Base-by-base conservation (phyloP, 2,329 filamentous ascomycete species). In the Xylaria multiplex region DNA sequence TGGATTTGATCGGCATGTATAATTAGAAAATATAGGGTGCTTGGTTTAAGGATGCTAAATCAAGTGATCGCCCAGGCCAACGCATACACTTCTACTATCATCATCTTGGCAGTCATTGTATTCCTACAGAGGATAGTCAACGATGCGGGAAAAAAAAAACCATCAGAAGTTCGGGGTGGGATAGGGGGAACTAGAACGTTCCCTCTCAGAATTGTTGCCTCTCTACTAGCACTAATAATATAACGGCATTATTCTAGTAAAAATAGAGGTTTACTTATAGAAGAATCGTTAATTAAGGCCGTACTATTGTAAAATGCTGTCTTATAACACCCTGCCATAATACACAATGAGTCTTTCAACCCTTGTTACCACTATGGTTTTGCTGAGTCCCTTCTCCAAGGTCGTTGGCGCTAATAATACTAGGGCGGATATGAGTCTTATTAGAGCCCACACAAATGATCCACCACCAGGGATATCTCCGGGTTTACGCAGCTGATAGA, bases 401-500 rank as follows among this genome's bases (percentile, higher is more conserved):
- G 46, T 49, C 48, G 48, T 50, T 50, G 48, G 48, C 48, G 24
- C 48, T n/a, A 50, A 14, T 3, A 8, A 50, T n/a, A 14, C 48
- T 46, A 46, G 43, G 43, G 19, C 7, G 46, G 3, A 13, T 49
- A 14, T 40, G 37, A 14, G 27, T 22, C 22, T n/a, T 49, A 49
- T 30, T 30, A 49, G 24, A 49, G 46, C 13, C 22, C 46, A 49
- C 24, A 49, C 24, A 27, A 6, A 16, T 16, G 46, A 14, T n/a
- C 24, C 46, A 49, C 24, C 22, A 27, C 46, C 24, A 46, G n/a
- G 43, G 43, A 46, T 46, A 46, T 11, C 43, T 40, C 11, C 37
- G 13, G 37, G 13, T 14, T 13, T 40, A 40, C 9, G 13, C 6
- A 11, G 9, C 30, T n/a, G n/a, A 14, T 22, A 53, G 30, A 37